Percentiles rank a stretch among this genome's conserved stretches.
These are phyloP conservation scores for Neltuma alba DNA, from an alignment of 306 rosid genomes.

Conservation along the genomic window DNA sequence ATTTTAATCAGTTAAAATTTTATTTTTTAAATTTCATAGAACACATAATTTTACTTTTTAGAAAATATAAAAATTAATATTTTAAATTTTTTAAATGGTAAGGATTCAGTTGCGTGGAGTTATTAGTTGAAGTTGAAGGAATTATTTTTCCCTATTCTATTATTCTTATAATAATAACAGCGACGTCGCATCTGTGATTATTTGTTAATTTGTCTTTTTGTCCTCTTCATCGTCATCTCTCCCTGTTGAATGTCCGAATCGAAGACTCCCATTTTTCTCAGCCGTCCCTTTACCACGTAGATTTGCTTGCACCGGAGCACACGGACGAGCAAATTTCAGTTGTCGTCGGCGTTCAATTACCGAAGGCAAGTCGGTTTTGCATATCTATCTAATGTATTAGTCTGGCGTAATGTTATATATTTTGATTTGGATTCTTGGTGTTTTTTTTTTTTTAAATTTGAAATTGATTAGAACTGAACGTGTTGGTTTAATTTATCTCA, in stretches of 20 bases:
- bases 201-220: not conserved
- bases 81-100: too few relatives aligned
- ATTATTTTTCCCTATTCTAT: too few relatives aligned
- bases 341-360: constrained; percentile 31
- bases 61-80: too few relatives aligned
- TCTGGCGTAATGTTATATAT: constrained; percentile 13
- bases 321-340: not conserved
- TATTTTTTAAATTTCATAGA: too few relatives aligned
- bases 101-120: too few relatives aligned
- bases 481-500: not conserved
- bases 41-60: too few relatives aligned
- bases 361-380: not conserved
- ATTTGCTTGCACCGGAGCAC: constrained; percentile 19
- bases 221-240: not conserved
- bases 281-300: not conserved
- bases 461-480: constrained; percentile 8
- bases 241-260: not conserved
- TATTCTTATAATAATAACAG: too few relatives aligned
- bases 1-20: too few relatives aligned
- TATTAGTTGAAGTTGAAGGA: too few relatives aligned
- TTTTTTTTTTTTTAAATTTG: not conserved
- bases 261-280: not conserved
- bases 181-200: constrained; percentile 16
- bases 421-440: not conserved
- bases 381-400: not conserved